A percentile compares a stretch with the other conserved stretches of the same genome.
Conservation (phyloP, 768 basidiomycete species). For the Cubamyces lactineus region DNA sequence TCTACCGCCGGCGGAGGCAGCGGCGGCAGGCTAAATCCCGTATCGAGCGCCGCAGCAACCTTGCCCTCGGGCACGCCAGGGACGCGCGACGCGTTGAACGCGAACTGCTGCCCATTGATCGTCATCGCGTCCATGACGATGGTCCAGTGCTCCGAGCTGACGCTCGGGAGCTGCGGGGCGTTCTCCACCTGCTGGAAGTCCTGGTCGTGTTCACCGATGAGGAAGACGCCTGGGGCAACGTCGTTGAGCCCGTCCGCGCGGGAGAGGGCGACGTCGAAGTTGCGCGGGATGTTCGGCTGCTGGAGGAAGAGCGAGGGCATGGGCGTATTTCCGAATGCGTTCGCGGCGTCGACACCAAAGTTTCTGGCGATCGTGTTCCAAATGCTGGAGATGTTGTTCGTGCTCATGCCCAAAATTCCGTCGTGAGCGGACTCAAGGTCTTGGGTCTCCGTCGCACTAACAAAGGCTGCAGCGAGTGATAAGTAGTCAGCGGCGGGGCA, state of each 20-base stretch:
- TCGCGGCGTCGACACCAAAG: conserved; percentile 21
- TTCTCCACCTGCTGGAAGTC: conserved; percentile 24
- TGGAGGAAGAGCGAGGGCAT: conserved; percentile 31
- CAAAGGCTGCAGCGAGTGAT: conserved; percentile 47
- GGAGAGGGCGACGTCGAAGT: conserved; percentile 34
- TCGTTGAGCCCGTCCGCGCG: conserved; percentile 29
- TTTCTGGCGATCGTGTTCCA: conserved; percentile 38
- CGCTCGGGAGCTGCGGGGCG: conserved; percentile 43
- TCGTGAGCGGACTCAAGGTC: conserved; percentile 68
- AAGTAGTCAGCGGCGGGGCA: conserved; percentile 32
- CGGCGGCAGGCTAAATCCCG: conserved; percentile 35
- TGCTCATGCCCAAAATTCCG: conserved; percentile 81
- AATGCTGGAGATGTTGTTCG: conserved; percentile 71
- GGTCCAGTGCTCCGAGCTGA: conserved; percentile 35
- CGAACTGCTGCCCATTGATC: conserved; percentile 54
- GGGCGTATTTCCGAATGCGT: conserved; percentile 25
- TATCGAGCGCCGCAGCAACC: conserved; percentile 34
- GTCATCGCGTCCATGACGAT: conserved; percentile 42
- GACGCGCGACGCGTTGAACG: conserved; percentile 44
- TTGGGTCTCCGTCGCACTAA: conserved; percentile 35
- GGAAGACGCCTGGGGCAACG: conserved; percentile 32
- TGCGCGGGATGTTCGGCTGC: conserved; percentile 27
- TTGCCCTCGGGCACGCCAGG: conserved; percentile 25
- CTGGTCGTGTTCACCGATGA: conserved; percentile 32
- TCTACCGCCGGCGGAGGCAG: conserved; percentile 32